These are phyloP conservation scores for Ichthyophthirius multifiliis DNA, from an alignment of 169 alveolate genomes.

Conservation along the genomic window DNA sequence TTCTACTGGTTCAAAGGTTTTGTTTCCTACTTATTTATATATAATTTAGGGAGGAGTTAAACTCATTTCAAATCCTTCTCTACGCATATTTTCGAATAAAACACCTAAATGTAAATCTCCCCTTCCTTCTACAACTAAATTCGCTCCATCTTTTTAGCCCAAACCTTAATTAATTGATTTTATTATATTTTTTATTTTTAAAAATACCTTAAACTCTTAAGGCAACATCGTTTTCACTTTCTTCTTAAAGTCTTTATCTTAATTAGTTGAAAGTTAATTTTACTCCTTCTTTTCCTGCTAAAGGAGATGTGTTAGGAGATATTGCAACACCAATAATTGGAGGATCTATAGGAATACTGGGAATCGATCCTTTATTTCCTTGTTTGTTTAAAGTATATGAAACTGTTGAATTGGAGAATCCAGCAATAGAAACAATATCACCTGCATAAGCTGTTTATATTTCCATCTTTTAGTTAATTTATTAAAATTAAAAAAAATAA, in stretches of 20 bases:
- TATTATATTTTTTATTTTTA: too few species aligned
- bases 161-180: too few species aligned
- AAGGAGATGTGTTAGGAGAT: conserved; percentile 90
- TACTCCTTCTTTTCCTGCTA: conserved; percentile 91
- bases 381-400: conserved; percentile 50
- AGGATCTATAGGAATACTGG: conserved; percentile 88
- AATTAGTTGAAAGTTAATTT: conserved; percentile 47
- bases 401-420: conserved; percentile 56
- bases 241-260: conserved; percentile 88
- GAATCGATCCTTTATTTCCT: conserved; percentile 48
- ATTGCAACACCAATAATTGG: conserved; percentile 90
- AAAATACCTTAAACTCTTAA: conserved; percentile 79
- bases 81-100: conserved; percentile 93
- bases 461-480: conserved; percentile 26
- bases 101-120: conserved; percentile 95
- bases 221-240: conserved; percentile 91
- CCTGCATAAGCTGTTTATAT: conserved; percentile 74
- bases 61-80: conserved; percentile 94
- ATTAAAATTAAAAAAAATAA: neutral
- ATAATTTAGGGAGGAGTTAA: conserved; percentile 90
- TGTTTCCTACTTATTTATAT: conserved; percentile 73
- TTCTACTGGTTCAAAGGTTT: conserved; percentile 86
- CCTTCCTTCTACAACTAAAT: conserved; percentile 87
- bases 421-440: conserved; percentile 73
- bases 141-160: conserved; percentile 53